Base-by-base conservation (phyloP, 148 eudicot genomes). In the Bassia scoparia region DNA sequence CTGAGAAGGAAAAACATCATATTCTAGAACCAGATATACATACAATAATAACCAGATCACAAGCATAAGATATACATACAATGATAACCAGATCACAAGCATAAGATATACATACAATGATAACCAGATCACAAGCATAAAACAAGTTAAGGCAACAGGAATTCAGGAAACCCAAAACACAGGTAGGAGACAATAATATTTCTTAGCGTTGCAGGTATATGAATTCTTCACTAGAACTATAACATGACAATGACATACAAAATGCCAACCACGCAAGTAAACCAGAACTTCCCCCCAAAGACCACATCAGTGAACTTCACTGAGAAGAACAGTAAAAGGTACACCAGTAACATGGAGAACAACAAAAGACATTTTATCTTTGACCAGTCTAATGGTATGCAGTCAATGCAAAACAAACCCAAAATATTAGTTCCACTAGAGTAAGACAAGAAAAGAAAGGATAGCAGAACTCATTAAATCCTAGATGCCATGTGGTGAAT, bases 1-100 rank as follows among this genome's bases (percentile, higher is more conserved):
- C 99, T 95, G 58, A 53, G 54, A 58, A 58, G 21, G 34, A 68
- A 68, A 20, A n/a, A 0, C 34, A 21, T 54, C 26, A 61, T 23
- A 31, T 14, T 69, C 30, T 24, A 68, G 29, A 44, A 34, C 20
- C 43, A 38, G 52, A 10, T 34, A 37, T 6, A 38, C 41, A 65
- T 63, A 26, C 30, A 77, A 24, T 10, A 14, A 43, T 58, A 46
- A 29, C 38, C 18, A 49, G 18, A 49, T 12, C 43, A 14, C 68
- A 61, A 34, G 3, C 70, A 77, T n/a, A n/a, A 38, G 52, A 10
- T 34, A 37, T 6, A 38, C 41, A 65, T 63, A 26, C 30, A 77
- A 24, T 10, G 7, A 43, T 58, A 46, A 29, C 38, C 18, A 49
- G 18, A 49, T 12, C 43, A 14, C 68, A 61, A 34, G 3, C 70